A percentile compares a stretch with the other conserved stretches of the same genome.
Conservation (phyloP, 1,284 basidiomycete genomes). For the Schizophyllum amplum region DNA sequence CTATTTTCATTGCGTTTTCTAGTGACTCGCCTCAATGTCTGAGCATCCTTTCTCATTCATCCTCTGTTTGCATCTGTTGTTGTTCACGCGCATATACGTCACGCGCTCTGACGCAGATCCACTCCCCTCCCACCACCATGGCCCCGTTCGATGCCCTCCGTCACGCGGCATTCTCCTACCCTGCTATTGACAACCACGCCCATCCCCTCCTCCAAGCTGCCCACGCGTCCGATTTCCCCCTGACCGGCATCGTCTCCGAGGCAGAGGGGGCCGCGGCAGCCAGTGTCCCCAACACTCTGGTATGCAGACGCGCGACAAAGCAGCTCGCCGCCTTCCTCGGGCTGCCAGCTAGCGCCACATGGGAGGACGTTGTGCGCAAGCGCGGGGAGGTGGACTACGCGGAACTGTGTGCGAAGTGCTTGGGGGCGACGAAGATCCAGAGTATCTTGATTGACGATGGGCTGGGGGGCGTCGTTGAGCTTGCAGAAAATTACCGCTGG, state of each 20-base stretch:
- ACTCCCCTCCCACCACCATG: not conserved
- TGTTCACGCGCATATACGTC: not conserved
- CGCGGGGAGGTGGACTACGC: conserved; percentile 39
- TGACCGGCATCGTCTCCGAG: conserved; percentile 61
- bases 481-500: conserved; percentile 46
- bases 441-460: conserved; percentile 68
- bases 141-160: not conserved
- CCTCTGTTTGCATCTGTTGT: not conserved
- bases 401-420: conserved; percentile 45
- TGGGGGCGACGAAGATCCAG: conserved; percentile 47
- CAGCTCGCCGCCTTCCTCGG: conserved; percentile 45
- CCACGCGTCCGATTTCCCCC: conserved; percentile 37
- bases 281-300: conserved; percentile 33
- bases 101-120: not conserved
- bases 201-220: conserved; percentile 53
- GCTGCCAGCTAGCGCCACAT: conserved; percentile 31
- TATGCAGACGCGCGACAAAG: conserved; percentile 45
- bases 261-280: conserved; percentile 24
- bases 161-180: not conserved
- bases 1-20: no score
- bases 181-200: conserved; percentile 67
- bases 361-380: conserved; percentile 48
- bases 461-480: conserved; percentile 37
- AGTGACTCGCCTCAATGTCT: not conserved
- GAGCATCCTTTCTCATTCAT: no score